These are phyloP conservation scores for Fusarium praegraminearum DNA, from an alignment of 2,329 filamentous ascomycete species.

Conservation along the genomic window DNA sequence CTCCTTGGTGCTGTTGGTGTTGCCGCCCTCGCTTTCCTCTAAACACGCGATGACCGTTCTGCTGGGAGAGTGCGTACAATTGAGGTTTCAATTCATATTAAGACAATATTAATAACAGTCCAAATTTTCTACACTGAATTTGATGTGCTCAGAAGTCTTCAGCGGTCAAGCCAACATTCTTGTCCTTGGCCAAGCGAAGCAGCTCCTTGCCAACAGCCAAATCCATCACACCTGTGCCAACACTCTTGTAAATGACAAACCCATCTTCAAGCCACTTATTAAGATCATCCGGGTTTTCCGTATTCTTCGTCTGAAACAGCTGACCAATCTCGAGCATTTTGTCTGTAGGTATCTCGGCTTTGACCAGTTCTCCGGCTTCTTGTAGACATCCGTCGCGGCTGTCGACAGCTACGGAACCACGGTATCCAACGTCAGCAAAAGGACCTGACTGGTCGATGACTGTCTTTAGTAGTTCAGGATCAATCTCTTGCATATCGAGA, in stretches of 20 bases:
- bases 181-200: constrained; percentile 66
- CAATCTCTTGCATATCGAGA: constrained; percentile 51
- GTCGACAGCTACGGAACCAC: constrained; percentile 44
- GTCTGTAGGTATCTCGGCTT: constrained; percentile 38
- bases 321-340: constrained; percentile 62
- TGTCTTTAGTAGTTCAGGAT: constrained; percentile 46
- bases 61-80: neutral
- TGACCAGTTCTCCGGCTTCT: constrained; percentile 51
- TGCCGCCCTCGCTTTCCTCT: constrained; percentile 11
- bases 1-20: constrained; percentile 10
- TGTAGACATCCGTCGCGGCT: constrained; percentile 48
- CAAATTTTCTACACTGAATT: accelerated
- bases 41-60: neutral
- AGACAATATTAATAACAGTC: neutral
- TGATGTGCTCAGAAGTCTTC: constrained; percentile 39
- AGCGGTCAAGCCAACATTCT: constrained; percentile 60
- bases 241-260: constrained; percentile 77
- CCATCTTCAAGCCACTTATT: constrained; percentile 71
- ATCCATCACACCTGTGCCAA: constrained; percentile 77
- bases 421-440: constrained; percentile 10
- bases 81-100: neutral
- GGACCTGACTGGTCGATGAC: constrained; percentile 31
- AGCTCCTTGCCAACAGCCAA: constrained; percentile 71
- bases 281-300: constrained; percentile 47
- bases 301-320: constrained; percentile 56